These are phyloP conservation scores for Aspergillus ostianus DNA, from an alignment of 495 filamentous ascomycete genomes.

Conservation along the genomic window DNA sequence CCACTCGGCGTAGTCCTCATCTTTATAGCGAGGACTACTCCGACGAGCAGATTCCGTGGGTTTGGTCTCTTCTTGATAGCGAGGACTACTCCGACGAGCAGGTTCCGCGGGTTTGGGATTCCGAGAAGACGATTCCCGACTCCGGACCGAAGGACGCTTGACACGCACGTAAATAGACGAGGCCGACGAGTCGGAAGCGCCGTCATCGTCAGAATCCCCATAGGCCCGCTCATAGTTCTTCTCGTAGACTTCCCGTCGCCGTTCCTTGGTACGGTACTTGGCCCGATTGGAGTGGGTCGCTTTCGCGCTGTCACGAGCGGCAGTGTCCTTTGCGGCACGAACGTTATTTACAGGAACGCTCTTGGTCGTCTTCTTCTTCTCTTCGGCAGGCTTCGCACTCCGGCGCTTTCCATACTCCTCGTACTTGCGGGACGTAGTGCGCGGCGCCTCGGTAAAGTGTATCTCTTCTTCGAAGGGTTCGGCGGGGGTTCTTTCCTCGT, in stretches of 20 bases:
- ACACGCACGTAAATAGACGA: constrained; percentile 22
- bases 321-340: constrained; percentile 27
- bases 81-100: constrained; percentile 18
- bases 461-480: constrained; percentile 41
- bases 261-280: constrained; percentile 53
- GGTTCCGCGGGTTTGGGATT: constrained; percentile 18
- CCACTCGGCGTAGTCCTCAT: constrained; percentile 27
- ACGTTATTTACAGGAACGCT: constrained; percentile 23
- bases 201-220: constrained; percentile 35
- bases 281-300: constrained; percentile 33
- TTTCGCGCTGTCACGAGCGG: constrained; percentile 31
- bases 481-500: constrained; percentile 47
- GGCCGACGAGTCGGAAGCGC: constrained; percentile 30
- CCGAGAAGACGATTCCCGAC: constrained; percentile 10
- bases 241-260: constrained; percentile 44
- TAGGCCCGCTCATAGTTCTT: constrained; percentile 36
- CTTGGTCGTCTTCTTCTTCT: constrained; percentile 38
- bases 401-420: constrained; percentile 40
- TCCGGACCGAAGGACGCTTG: constrained; percentile 20
- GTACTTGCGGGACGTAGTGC: constrained; percentile 40
- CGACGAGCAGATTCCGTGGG: constrained; percentile 21
- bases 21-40: constrained; percentile 22
- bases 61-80: constrained; percentile 26
- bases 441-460: constrained; percentile 36
- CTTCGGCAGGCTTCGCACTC: constrained; percentile 32